Conservation (phyloP, 2,329 filamentous ascomycete species). For the Colletotrichum liaoningense region DNA sequence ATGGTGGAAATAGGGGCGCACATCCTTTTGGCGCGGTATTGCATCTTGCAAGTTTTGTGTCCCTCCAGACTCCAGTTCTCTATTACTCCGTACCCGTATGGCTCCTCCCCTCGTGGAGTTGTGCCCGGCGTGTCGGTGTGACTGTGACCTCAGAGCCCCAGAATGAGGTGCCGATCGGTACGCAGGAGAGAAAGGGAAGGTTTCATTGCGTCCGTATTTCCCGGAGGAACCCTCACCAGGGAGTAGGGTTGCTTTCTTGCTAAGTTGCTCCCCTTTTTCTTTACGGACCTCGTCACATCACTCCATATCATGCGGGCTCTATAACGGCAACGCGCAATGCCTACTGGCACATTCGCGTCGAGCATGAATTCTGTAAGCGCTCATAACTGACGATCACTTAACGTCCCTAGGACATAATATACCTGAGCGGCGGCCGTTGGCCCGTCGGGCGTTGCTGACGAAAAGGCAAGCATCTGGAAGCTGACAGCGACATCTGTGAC, state of each 20-base stretch:
- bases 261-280: background rate
- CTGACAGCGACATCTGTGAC: background rate
- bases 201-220: background rate
- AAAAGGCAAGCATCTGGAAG: background rate
- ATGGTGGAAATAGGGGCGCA: background rate
- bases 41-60: background rate
- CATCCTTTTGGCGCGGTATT: background rate
- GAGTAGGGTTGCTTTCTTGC: background rate
- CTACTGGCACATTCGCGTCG: background rate
- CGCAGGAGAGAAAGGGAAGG: background rate
- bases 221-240: background rate
- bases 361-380: background rate
- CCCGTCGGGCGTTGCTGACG: background rate
- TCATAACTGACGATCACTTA: background rate
- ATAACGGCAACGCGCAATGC: background rate
- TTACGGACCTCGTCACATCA: background rate
- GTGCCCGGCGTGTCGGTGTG: background rate
- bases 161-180: conserved; percentile 2
- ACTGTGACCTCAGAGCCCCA: background rate
- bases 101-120: background rate
- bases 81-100: background rate
- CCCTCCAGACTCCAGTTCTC: background rate
- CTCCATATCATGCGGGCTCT: background rate
- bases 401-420: background rate
- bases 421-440: background rate